phyloP scores from a whole-genome alignment of 176 grass and related monocot species.

The Luzula sylvatica region DNA sequence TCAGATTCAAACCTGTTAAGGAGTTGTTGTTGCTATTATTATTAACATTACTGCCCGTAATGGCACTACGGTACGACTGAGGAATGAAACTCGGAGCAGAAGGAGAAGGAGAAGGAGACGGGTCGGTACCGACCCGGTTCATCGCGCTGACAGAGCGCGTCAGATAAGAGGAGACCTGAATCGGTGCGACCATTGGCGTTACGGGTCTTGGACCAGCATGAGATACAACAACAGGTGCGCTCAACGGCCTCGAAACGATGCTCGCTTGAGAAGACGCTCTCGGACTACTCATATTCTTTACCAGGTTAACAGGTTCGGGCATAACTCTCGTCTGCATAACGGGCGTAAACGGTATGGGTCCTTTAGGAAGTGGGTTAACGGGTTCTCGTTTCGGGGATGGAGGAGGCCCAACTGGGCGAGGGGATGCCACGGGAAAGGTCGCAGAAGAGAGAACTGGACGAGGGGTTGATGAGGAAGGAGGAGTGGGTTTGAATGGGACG shows the following conservation, averaged over 20 bases:
- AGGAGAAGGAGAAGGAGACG: conserved; percentile 26
- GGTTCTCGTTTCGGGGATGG: conserved; percentile 14
- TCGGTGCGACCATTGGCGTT: conserved; percentile 21
- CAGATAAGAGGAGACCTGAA: conserved; percentile 37
- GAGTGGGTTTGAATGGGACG: too few species aligned
- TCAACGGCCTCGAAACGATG: conserved; percentile 49
- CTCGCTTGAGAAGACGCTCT: conserved; percentile 11
- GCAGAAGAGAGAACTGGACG: conserved; percentile 2
- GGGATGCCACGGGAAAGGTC: conserved; percentile 1
- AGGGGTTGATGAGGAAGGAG: conserved; percentile 3
- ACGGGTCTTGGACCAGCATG: conserved; percentile 40
- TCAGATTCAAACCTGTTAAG: conserved; percentile 11
- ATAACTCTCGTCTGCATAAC: background rate
- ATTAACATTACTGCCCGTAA: conserved; percentile 31
- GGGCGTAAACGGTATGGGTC: too few species aligned
- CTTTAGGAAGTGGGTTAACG: background rate
- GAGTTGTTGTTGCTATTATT: background rate
- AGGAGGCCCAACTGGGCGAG: conserved; percentile 8
- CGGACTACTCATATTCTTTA: background rate
- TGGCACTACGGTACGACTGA: conserved; percentile 62
- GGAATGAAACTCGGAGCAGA: conserved; percentile 33
- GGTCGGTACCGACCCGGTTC: conserved; percentile 31
- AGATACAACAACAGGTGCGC: conserved; percentile 46
- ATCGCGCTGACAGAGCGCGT: conserved; percentile 36
- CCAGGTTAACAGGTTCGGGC: conserved; percentile 4